A percentile compares a stretch with the other conserved stretches of the same genome.
Conservation (phyloP, 495 filamentous ascomycete genomes). For the Choiromyces venosus region DNA sequence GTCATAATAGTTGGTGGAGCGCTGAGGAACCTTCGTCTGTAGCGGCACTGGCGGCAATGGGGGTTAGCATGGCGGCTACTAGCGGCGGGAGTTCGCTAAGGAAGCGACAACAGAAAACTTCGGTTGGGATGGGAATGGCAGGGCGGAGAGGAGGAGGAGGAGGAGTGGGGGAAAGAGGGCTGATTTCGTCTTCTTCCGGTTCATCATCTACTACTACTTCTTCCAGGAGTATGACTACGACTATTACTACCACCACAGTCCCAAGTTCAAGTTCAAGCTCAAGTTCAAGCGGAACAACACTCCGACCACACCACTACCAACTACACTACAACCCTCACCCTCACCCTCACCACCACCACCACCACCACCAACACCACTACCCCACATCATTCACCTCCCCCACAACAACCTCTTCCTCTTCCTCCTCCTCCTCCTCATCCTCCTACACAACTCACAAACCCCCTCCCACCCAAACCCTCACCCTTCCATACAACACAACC, state of each 20-base stretch:
- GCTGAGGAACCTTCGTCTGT: background rate
- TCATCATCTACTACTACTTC: no score
- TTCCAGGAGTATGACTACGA: no score
- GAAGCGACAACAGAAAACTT: background rate
- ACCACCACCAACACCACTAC: background rate
- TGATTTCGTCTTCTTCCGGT: no score
- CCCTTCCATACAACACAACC: conserved; percentile 25
- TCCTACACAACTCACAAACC: conserved; percentile 1
- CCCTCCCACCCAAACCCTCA: conserved; percentile 7
- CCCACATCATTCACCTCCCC: background rate
- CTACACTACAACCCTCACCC: background rate
- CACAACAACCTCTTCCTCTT: conserved; percentile 13
- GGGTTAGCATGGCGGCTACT: background rate
- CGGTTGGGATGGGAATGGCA: background rate
- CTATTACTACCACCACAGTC: background rate
- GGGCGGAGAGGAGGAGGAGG: background rate
- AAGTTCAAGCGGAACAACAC: background rate
- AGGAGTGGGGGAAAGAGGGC: no score
- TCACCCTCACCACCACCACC: background rate
- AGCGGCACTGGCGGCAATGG: background rate
- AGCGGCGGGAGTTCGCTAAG: background rate
- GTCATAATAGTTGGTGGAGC: background rate
- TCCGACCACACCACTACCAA: background rate
- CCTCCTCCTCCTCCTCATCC: conserved; percentile 20
- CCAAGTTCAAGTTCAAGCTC: background rate